These are phyloP conservation scores for Heliocybe sulcata DNA, from an alignment of 1,284 basidiomycete species.

Conservation along the genomic window DNA sequence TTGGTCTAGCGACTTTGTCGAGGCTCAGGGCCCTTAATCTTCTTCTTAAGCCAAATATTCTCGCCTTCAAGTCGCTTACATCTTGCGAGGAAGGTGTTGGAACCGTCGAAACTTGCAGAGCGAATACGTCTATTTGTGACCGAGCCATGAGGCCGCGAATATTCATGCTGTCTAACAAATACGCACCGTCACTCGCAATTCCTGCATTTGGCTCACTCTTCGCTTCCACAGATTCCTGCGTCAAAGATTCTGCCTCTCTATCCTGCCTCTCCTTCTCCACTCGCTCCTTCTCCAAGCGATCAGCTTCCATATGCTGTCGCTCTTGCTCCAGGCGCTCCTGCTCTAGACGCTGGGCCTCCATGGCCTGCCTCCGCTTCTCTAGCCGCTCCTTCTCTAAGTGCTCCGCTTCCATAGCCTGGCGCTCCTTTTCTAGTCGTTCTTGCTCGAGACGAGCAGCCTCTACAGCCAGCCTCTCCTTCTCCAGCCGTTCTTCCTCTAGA, in stretches of 20 bases:
- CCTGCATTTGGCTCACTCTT: slow-evolving; percentile 10
- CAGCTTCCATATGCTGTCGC: no score
- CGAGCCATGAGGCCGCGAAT: not conserved
- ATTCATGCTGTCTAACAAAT: no score
- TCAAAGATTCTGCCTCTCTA: slow-evolving; percentile 11
- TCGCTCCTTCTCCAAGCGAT: slow-evolving; percentile 13
- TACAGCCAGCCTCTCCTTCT: slow-evolving; percentile 3
- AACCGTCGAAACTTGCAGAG: not conserved
- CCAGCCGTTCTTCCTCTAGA: slow-evolving; percentile 11
- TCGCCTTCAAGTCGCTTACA: not conserved
- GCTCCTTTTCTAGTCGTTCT: no score
- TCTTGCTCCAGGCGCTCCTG: slow-evolving; percentile 11
- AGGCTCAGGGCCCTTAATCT: slow-evolving; percentile 56
- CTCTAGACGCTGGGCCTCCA: slow-evolving; percentile 10
- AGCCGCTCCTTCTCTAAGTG: slow-evolving; percentile 13
- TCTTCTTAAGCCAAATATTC: slow-evolving; percentile 32
- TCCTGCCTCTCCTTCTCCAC: slow-evolving; percentile 11
- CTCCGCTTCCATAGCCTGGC: slow-evolving; percentile 11
- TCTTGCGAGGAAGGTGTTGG: not conserved
- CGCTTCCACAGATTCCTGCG: slow-evolving; percentile 7
- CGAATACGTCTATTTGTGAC: not conserved
- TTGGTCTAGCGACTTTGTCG: slow-evolving; percentile 42
- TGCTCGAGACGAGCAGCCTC: slow-evolving; percentile 7
- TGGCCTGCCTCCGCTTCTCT: slow-evolving; percentile 11
- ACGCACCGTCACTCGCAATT: not conserved